Evolutionary conservation across 2,329 filamentous ascomycete genomes (phyloP), one percentile per base, ranked within the genome.

Genomic region (Fusarium sp.): DNA sequence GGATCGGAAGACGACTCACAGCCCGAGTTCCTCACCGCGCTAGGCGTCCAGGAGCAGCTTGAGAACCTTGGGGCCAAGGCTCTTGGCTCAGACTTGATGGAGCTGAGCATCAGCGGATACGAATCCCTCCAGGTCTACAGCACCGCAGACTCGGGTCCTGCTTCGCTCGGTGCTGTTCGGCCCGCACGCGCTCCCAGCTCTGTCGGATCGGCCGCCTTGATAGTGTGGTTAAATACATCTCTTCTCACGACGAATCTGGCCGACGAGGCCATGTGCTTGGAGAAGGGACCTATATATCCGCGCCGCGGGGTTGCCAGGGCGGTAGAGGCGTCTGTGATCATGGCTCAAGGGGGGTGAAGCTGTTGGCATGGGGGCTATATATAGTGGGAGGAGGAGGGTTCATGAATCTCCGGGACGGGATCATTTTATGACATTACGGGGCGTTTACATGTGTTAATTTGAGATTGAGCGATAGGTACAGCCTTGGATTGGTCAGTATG

Each of bases 301-400:
- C 52, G 62, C 47, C 61, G 35, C 32, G 62, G 25, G 62, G 33
- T 65, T 58, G 62, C 62, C 1, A 47, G 40, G 20, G 62, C 52
- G 7, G 38, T 65, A 20, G 52, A 58, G 27, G 62, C 62, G 30
- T 65, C 62, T 30, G 50, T 65, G n/a, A 50, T 65, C 22, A 27
- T 58, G 20, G 62, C 43, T 47, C 43, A 20, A 15, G 43, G 43
- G n/a, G 43, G 43, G 22, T 27, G 43, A 47, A 12, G 40, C 40
- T 43, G 40, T 3, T 47, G 43, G 17, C 43, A 7, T 25, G 22
- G 20, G 20, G n/a, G 9, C 20, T 25, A 25, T 20, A 45, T 40
- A 20, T 40, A 40, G n/a, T 40, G 38, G n/a, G 35, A 37, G 14
- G 35, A 10, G 35, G 10, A 6, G 10, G 38, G 4, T 20, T 43